These are phyloP conservation scores for Stentor roeselii DNA, from an alignment of 73 alveolate species.

Conservation along the genomic window DNA sequence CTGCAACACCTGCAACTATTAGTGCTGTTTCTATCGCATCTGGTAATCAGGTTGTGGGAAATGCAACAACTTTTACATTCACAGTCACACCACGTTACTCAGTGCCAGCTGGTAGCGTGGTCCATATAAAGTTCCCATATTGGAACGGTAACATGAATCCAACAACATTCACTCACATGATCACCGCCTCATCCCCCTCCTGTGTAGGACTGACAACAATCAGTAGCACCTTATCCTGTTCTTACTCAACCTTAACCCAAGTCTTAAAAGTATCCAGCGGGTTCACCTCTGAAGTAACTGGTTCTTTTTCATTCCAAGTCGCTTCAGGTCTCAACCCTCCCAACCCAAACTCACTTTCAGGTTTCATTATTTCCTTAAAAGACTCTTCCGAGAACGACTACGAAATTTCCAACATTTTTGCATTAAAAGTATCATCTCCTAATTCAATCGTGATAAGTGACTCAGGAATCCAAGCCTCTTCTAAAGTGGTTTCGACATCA, in stretches of 20 bases:
- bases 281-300: slow-evolving; percentile 13
- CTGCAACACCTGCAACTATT: slow-evolving; percentile 18
- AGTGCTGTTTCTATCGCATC: neutral
- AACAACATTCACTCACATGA: neutral
- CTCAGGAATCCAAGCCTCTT: neutral
- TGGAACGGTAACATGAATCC: neutral
- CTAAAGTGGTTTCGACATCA: neutral
- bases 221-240: neutral
- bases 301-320: slow-evolving; percentile 9
- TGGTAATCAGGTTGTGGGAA: neutral
- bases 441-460: neutral
- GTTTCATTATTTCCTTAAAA: neutral
- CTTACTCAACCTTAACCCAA: neutral
- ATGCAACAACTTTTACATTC: neutral
- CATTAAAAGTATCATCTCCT: neutral
- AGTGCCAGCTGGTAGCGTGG: neutral
- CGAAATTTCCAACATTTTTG: neutral
- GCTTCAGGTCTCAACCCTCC: neutral
- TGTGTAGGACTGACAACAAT: neutral
- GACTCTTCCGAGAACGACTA: neutral
- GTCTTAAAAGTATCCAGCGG: neutral
- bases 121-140: neutral
- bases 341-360: neutral
- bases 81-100: neutral
- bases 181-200: neutral